A percentile compares a stretch with the other conserved stretches of the same genome.
phyloP scores from a whole-genome alignment of 805 yeast genomes.

The Metschnikowia anglica region DNA sequence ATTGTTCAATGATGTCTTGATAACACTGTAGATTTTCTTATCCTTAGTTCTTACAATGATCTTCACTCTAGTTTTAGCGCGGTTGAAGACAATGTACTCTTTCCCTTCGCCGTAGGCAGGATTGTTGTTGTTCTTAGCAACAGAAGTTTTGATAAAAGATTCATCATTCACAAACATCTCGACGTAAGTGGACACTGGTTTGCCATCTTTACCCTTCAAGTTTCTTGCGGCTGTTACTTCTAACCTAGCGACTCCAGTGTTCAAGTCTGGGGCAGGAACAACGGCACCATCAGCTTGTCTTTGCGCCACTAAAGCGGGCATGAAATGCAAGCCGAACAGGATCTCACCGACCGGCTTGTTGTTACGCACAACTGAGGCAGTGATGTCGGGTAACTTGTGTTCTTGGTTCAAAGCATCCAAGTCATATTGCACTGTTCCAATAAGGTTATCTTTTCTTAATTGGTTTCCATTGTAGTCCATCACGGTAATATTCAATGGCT shows the following conservation, averaged over 20 bases:
- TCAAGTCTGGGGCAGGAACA: slow-evolving; percentile 85
- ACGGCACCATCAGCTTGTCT: slow-evolving; percentile 76
- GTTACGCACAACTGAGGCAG: slow-evolving; percentile 68
- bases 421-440: slow-evolving; percentile 77
- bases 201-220: slow-evolving; percentile 46
- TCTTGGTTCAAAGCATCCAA: slow-evolving; percentile 62
- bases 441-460: slow-evolving; percentile 69
- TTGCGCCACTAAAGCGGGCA: slow-evolving; percentile 67
- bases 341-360: slow-evolving; percentile 81
- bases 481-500: slow-evolving; percentile 71
- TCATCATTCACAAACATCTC: slow-evolving; percentile 64
- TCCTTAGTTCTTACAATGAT: slow-evolving; percentile 63
- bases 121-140: slow-evolving; percentile 56
- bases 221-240: slow-evolving; percentile 65
- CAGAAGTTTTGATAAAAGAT: slow-evolving; percentile 54
- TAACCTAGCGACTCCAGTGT: slow-evolving; percentile 85
- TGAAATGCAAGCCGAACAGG: slow-evolving; percentile 65
- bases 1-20: slow-evolving; percentile 57
- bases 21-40: slow-evolving; percentile 56
- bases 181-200: slow-evolving; percentile 56
- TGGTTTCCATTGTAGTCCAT: slow-evolving; percentile 68
- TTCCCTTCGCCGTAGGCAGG: slow-evolving; percentile 64
- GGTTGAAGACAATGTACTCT: slow-evolving; percentile 71
- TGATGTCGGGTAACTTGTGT: slow-evolving; percentile 47
- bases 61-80: slow-evolving; percentile 67